These are phyloP conservation scores for Skeletonema menzelii DNA, from an alignment of 108 stramenopile genomes.

Conservation along the genomic window DNA sequence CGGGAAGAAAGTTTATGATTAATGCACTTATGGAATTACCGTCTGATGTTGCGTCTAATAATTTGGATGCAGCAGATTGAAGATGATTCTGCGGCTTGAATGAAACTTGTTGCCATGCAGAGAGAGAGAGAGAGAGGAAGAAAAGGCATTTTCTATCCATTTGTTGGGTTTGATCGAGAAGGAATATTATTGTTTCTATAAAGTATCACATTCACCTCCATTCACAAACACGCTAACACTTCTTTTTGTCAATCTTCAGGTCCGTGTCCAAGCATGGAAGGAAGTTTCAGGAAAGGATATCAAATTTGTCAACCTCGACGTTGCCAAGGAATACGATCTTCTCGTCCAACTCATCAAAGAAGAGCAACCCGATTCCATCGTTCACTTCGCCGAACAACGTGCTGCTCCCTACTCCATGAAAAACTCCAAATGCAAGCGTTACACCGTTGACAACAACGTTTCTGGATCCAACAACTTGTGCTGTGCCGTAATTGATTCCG, in stretches of 20 bases:
- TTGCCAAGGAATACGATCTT: slow-evolving; percentile 94
- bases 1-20: slow-evolving; percentile 38
- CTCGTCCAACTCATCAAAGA: slow-evolving; percentile 92
- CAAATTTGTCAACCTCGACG: slow-evolving; percentile 90
- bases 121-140: neutral
- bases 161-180: neutral
- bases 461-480: slow-evolving; percentile 96
- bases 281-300: slow-evolving; percentile 93
- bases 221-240: neutral
- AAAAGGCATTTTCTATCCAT: neutral
- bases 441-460: slow-evolving; percentile 98
- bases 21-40: slow-evolving; percentile 48
- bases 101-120: slow-evolving; percentile 23
- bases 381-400: slow-evolving; percentile 98
- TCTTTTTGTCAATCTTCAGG: slow-evolving; percentile 37
- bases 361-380: slow-evolving; percentile 92
- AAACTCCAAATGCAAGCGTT: slow-evolving; percentile 90
- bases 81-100: slow-evolving; percentile 49
- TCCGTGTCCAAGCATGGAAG: slow-evolving; percentile 91
- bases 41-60: slow-evolving; percentile 22
- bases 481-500: slow-evolving; percentile 94
- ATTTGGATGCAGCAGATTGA: slow-evolving; percentile 15
- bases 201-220: slow-evolving; percentile 1
- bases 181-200: neutral
- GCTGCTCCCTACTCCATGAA: slow-evolving; percentile 98